Evolutionary conservation across 2,329 filamentous ascomycete genomes (phyloP).

Genomic region (Colletotrichum limetticola): DNA sequence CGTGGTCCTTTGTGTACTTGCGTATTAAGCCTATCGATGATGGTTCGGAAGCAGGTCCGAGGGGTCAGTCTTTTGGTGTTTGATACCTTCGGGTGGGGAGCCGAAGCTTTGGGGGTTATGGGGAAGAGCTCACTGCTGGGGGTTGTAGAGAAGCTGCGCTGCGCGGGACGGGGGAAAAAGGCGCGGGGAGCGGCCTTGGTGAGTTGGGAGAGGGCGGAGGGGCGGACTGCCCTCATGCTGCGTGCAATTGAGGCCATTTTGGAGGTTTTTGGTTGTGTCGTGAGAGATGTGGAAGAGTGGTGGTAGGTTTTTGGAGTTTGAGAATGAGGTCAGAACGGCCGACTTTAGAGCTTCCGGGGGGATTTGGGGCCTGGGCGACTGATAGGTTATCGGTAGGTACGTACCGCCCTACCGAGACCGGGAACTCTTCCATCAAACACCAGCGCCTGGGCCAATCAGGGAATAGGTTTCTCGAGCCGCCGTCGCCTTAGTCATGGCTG

Average conservation of each 20-base stretch:
- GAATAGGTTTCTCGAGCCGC: neutral
- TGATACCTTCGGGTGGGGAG: slow-evolving; percentile 1
- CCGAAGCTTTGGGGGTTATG: neutral
- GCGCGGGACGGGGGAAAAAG: slow-evolving; percentile 55
- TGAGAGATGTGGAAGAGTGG: slow-evolving; percentile 20
- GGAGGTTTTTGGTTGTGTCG: neutral
- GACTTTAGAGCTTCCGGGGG: slow-evolving; percentile 23
- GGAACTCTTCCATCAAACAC: neutral
- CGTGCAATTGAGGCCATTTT: slow-evolving; percentile 72
- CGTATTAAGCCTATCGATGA: slow-evolving; percentile 68
- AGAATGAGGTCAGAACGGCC: slow-evolving; percentile 31
- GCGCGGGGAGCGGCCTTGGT: slow-evolving; percentile 45
- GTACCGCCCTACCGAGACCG: slow-evolving; percentile 15
- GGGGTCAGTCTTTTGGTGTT: slow-evolving; percentile 8
- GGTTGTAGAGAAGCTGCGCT: slow-evolving; percentile 52
- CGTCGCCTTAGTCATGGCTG: slow-evolving; percentile 21
- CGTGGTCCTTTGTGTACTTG: slow-evolving; percentile 96
- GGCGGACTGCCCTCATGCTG: slow-evolving; percentile 61
- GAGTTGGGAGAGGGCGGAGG: slow-evolving; percentile 55
- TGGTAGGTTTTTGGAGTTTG: slow-evolving; percentile 10
- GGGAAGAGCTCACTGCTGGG: slow-evolving; percentile 45
- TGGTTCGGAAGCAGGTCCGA: slow-evolving; percentile 13
- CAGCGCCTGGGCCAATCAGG: slow-evolving; percentile 17
- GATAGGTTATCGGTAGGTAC: slow-evolving; percentile 24
- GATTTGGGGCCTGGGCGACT: slow-evolving; percentile 9